Evolutionary conservation across 768 basidiomycete species (phyloP).

Genomic region (Lactifluus volemus): DNA sequence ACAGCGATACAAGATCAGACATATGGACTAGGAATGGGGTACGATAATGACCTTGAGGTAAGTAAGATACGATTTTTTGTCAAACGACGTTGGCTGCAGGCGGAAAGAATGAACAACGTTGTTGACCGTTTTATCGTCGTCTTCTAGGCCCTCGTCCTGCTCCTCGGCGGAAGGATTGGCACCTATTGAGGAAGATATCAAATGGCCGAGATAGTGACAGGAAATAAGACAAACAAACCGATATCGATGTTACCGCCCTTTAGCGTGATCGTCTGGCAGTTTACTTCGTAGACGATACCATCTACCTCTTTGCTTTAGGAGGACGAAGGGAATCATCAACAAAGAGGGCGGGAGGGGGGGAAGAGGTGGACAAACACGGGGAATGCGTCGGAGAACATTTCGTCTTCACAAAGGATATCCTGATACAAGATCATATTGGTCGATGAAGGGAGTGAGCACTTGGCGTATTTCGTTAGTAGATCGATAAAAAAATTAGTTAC

Average conservation of each 20-base stretch:
- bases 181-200: slow-evolving; percentile 36
- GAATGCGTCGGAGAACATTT: slow-evolving; percentile 94
- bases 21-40: background rate
- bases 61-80: slow-evolving; percentile 79
- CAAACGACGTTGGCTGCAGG: slow-evolving; percentile 69
- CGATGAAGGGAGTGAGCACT: background rate
- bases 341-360: background rate
- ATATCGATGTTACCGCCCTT: slow-evolving; percentile 85
- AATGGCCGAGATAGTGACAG: slow-evolving; percentile 1
- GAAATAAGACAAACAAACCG: slow-evolving; percentile 38
- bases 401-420: slow-evolving; percentile 71
- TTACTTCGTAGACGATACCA: slow-evolving; percentile 77
- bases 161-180: slow-evolving; percentile 94
- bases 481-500: slow-evolving; percentile 7
- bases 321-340: background rate
- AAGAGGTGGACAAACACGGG: slow-evolving; percentile 47
- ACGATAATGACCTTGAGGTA: slow-evolving; percentile 64
- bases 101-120: slow-evolving; percentile 91
- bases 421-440: slow-evolving; percentile 63
- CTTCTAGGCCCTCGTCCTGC: slow-evolving; percentile 69
- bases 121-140: slow-evolving; percentile 71
- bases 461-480: too few relatives aligned
- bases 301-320: slow-evolving; percentile 62
- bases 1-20: slow-evolving; percentile 1
- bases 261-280: slow-evolving; percentile 62